Base-by-base conservation (phyloP, 163 green algal species). In the Volvox carteri region DNA sequence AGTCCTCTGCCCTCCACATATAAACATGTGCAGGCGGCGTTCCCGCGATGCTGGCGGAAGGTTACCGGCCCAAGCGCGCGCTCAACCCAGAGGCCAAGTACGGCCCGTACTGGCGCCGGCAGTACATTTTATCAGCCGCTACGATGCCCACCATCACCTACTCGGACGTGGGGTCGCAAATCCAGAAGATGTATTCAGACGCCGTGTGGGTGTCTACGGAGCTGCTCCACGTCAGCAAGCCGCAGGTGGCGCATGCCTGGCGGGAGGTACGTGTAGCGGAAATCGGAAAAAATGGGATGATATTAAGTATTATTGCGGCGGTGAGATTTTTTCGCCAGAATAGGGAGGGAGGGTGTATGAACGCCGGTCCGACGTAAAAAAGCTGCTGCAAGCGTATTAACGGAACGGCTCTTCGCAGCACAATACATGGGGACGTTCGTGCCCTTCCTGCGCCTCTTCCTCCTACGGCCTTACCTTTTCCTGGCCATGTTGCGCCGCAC, bases 91-190 rank as follows among this genome's bases (percentile, higher is more conserved):
- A 83, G 12, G 58, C 78, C 37, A 77, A 85, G 85, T 90, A 85
- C 44, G 85, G 85, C 5, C 85, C 85, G 74, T 90, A 90, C 65
- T 92, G 93, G 90, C 70, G 86, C 70, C 90, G 97, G 84, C 97
- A 99, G 95, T 99, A 99, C 92, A 83, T 98, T 16, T 99, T 99
- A 94, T 96, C 97, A 7, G 98, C 94, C 6, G 98, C 98, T 28
- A 99, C 98, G 2, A 95, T 99, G 93, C 97, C 98, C 1, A 80
- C 90, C 3, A 92, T 96, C 33, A 97, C 95, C 5, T 95, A 95
- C 44, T 92, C 92, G 35, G 96, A 96, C 18, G 95, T 97, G 16
- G 96, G 93, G 5, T 93, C 77, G 23, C 90, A 97, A 42, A 92
- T 99, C 48, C 74, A 91, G 65, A 80, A 93, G 14, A 87, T 92